Base-by-base conservation (phyloP, 352 stramenopile genomes). In the Phytophthora macrochlamydospora region DNA sequence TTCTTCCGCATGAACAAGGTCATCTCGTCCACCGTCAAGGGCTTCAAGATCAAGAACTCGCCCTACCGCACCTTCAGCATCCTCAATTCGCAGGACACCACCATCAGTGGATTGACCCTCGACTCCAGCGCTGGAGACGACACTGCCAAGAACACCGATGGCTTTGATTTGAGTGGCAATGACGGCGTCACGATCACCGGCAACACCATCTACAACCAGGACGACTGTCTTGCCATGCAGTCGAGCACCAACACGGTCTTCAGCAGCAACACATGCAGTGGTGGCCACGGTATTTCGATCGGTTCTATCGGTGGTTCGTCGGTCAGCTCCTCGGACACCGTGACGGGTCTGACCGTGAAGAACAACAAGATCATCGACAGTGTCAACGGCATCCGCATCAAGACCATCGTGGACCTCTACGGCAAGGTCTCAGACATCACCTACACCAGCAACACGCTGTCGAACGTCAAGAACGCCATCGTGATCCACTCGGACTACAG, bases 401-500 rank as follows among this genome's bases (percentile, higher is more conserved):
- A 58, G 38, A 58, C 52, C 28, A 62, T 59, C 42, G 51, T 56
- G 12, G 60, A 44, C 29, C 12, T 61, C 53, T 57, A 63, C 37
- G 61, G 61, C 11, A 37, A 50, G 33, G 62, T 69, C n/a, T 35
- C 44, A 24, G 51, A 64, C 35, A 43, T 69, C 24, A 65, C 46
- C 24, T 69, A 69, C 62, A 62, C 60, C 4, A 30, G 31, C 37
- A 68, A 68, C 60, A 62, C 51, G 7, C 43, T 60, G 4, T 60
- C 42, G 40, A 60, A 60, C n/a, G 55, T 62, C 2, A 44, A 62
- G 18, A 68, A 75, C 38, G 71, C 65, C 0, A 73, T 73, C 46
- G 71, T 75, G 28, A 64, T 75, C 44, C 65, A 75, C 62, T 63
- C 60, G 12, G 66, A 73, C 58, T 76, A 75, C 59, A 72, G 51